Percentiles rank a stretch among this genome's conserved stretches.
These are phyloP conservation scores for Lipomyces sp. DNA, from an alignment of 805 yeast species.

Conservation along the genomic window DNA sequence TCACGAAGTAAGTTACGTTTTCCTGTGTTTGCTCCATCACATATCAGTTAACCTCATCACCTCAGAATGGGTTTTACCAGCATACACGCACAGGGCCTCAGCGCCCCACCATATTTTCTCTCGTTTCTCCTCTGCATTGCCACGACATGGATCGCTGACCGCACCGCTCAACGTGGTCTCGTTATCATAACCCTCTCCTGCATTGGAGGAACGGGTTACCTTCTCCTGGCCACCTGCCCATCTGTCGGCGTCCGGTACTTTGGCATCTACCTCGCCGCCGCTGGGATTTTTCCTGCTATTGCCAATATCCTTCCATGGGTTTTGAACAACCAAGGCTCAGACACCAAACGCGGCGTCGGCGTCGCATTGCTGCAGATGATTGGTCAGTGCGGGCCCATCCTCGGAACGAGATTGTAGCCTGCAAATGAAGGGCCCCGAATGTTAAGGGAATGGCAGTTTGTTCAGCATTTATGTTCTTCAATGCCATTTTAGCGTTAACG, in stretches of 20 bases:
- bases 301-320: background rate
- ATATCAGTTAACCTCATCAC: background rate
- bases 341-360: background rate
- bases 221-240: background rate
- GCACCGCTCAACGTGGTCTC: constrained; percentile 4
- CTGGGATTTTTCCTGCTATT: background rate
- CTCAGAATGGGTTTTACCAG: background rate
- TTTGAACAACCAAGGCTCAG: background rate
- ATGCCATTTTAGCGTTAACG: background rate
- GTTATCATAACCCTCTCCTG: constrained; percentile 4
- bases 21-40: background rate
- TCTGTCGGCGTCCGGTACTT: constrained; percentile 4
- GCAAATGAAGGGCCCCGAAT: background rate
- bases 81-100: background rate
- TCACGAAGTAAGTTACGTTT: background rate
- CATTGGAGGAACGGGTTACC: constrained; percentile 1
- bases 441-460: background rate
- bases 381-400: constrained; percentile 1
- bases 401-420: constrained; percentile 5
- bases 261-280: background rate
- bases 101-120: background rate
- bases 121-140: background rate
- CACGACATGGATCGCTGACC: constrained; percentile 6
- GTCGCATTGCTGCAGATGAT: background rate
- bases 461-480: constrained; percentile 3